A percentile compares a stretch with the other conserved stretches of the same genome.
Conservation (phyloP, 305 asterid genomes). For the Caryopteris hybrid region DNA sequence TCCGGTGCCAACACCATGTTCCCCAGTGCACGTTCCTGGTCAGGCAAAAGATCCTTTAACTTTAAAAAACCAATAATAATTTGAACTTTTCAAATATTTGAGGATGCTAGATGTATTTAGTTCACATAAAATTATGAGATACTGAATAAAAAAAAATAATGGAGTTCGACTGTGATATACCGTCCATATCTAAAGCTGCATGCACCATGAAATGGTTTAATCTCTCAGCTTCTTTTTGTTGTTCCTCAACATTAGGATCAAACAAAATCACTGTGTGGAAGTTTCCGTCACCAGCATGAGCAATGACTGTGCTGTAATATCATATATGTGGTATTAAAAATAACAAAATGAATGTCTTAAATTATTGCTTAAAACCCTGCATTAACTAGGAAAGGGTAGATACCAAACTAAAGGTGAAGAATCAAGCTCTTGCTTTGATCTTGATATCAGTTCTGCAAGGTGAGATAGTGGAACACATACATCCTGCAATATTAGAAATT, state of each 20-base stretch:
- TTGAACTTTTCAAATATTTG: background rate
- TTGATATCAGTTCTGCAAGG: conserved; percentile 82
- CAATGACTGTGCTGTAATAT: conserved; percentile 75
- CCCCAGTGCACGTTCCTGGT: conserved; percentile 97
- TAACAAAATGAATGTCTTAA: background rate
- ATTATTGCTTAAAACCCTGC: background rate
- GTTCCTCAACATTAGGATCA: conserved; percentile 65
- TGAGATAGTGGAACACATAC: conserved; percentile 91
- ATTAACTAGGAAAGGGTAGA: conserved; percentile 2
- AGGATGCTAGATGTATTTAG: background rate
- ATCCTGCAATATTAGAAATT: conserved; percentile 43
- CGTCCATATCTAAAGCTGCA: conserved; percentile 87
- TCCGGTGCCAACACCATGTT: conserved; percentile 98
- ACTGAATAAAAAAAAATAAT: background rate
- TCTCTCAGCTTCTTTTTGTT: conserved; percentile 86
- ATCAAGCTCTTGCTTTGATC: conserved; percentile 69
- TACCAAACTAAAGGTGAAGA: conserved; percentile 82
- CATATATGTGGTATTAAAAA: conserved; percentile 1
- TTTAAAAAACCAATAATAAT: background rate
- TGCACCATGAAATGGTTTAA: conserved; percentile 89
- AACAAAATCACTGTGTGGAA: conserved; percentile 82
- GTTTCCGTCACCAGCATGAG: conserved; percentile 99
- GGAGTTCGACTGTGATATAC: conserved; percentile 34
- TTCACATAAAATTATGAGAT: background rate
- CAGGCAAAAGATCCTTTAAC: conserved; percentile 6